These are phyloP conservation scores for Plasmodium ovale DNA, from an alignment of 169 alveolate species.

Conservation along the genomic window DNA sequence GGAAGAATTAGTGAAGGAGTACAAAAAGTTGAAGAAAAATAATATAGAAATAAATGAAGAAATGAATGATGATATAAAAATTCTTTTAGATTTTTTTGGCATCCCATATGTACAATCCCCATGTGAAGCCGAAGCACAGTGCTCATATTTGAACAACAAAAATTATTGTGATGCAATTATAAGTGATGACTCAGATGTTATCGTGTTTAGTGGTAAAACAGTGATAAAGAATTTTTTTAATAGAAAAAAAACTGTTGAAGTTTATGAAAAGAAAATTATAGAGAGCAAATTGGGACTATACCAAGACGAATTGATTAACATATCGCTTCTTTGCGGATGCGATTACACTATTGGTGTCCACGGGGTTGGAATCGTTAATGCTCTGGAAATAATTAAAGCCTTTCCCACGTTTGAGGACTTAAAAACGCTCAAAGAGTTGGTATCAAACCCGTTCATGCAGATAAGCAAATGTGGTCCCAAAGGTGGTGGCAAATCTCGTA, in stretches of 20 bases:
- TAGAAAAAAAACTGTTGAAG: conserved; percentile 89
- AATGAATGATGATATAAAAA: conserved; percentile 83
- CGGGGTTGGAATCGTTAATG: conserved; percentile 97
- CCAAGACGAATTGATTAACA: conserved; percentile 88
- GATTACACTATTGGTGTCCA: conserved; percentile 96
- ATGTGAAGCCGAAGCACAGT: conserved; percentile 97
- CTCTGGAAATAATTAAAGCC: conserved; percentile 93
- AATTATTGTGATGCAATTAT: conserved; percentile 92
- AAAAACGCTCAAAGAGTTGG: conserved; percentile 86
- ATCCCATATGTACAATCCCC: conserved; percentile 96
- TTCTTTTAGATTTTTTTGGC: conserved; percentile 90
- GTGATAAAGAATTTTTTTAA: conserved; percentile 92
- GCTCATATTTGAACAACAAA: conserved; percentile 88
- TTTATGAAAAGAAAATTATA: conserved; percentile 86
- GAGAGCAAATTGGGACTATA: conserved; percentile 87
- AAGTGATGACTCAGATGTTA: conserved; percentile 96
- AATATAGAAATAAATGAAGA: conserved; percentile 77
- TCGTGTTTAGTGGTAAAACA: conserved; percentile 92
- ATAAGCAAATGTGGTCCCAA: too few relatives aligned
- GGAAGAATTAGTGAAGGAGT: conserved; percentile 55
- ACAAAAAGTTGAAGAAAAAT: conserved; percentile 33
- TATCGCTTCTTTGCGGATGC: conserved; percentile 95
- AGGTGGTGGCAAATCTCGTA: too few relatives aligned
- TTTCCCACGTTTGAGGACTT: conserved; percentile 90
- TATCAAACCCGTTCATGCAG: conserved; percentile 81